phyloP scores from a whole-genome alignment of 73 alveolate genomes.

The Stentor coeruleus region DNA sequence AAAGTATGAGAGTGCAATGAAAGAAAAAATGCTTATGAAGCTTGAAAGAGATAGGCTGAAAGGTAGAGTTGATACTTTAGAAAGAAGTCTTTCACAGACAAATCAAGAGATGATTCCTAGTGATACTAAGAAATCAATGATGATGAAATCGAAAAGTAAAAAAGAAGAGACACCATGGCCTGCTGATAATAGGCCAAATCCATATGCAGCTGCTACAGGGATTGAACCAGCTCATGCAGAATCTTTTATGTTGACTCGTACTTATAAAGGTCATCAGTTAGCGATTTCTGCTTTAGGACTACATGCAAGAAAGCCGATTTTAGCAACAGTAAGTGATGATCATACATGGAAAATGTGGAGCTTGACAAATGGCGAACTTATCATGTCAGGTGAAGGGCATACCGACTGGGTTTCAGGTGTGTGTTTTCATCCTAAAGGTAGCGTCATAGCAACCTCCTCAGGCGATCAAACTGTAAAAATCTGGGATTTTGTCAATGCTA shows the following conservation, averaged over 20 bases:
- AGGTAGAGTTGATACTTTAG: constrained; percentile 86
- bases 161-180: constrained; percentile 45
- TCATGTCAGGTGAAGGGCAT: constrained; percentile 99
- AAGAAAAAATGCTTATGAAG: constrained; percentile 97
- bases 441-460: constrained; percentile 86
- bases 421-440: constrained; percentile 97
- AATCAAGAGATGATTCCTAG: constrained; percentile 51
- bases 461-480: constrained; percentile 98
- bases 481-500: constrained; percentile 98
- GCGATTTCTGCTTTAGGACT: constrained; percentile 89
- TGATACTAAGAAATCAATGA: constrained; percentile 33
- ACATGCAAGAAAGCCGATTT: constrained; percentile 90
- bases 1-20: constrained; percentile 95
- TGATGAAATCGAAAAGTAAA: constrained; percentile 12
- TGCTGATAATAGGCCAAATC: constrained; percentile 57
- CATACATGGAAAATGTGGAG: constrained; percentile 99
- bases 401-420: constrained; percentile 99
- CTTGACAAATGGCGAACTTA: constrained; percentile 96
- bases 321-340: constrained; percentile 99
- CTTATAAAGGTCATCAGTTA: constrained; percentile 96
- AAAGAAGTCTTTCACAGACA: constrained; percentile 69
- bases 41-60: constrained; percentile 97
- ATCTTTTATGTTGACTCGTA: constrained; percentile 42
- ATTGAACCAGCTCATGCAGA: constrained; percentile 45
- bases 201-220: constrained; percentile 38